A percentile compares a stretch with the other conserved stretches of the same genome.
Conservation (phyloP, 805 yeast species). For the Brettanomyces nanus region DNA sequence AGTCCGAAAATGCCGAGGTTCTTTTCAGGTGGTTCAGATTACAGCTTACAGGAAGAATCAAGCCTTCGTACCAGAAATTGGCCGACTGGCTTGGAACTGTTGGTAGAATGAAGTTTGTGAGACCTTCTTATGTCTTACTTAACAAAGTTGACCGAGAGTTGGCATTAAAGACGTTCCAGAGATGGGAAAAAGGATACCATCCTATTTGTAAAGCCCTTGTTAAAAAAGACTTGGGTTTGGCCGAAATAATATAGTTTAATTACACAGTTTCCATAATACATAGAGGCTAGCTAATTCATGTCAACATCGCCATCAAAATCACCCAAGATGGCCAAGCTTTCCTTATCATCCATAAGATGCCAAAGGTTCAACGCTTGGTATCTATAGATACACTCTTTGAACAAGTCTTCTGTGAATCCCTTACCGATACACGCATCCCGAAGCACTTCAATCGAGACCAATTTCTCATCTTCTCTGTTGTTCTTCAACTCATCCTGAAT, state of each 20-base stretch:
- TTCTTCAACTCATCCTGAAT: slow-evolving; percentile 17
- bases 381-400: slow-evolving; percentile 66
- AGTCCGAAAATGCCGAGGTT: slow-evolving; percentile 71
- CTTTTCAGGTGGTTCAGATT: slow-evolving; percentile 69
- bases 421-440: slow-evolving; percentile 62
- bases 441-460: slow-evolving; percentile 39
- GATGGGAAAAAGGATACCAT: slow-evolving; percentile 57
- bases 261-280: neutral
- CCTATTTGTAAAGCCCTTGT: slow-evolving; percentile 81
- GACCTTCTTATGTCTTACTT: slow-evolving; percentile 73
- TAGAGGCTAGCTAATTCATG: slow-evolving; percentile 28
- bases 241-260: no score
- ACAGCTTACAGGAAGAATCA: slow-evolving; percentile 46
- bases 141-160: slow-evolving; percentile 54
- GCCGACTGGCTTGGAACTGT: slow-evolving; percentile 87
- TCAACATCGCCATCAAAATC: slow-evolving; percentile 22
- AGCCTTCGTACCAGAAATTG: slow-evolving; percentile 39
- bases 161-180: slow-evolving; percentile 59
- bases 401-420: slow-evolving; percentile 77
- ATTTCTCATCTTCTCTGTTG: slow-evolving; percentile 24
- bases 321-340: slow-evolving; percentile 40
- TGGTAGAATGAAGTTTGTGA: slow-evolving; percentile 90
- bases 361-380: slow-evolving; percentile 68
- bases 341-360: slow-evolving; percentile 68
- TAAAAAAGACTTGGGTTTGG: slow-evolving; percentile 63